These are phyloP conservation scores for Epichloe gansuensis DNA, from an alignment of 2,329 filamentous ascomycete genomes.

Conservation along the genomic window DNA sequence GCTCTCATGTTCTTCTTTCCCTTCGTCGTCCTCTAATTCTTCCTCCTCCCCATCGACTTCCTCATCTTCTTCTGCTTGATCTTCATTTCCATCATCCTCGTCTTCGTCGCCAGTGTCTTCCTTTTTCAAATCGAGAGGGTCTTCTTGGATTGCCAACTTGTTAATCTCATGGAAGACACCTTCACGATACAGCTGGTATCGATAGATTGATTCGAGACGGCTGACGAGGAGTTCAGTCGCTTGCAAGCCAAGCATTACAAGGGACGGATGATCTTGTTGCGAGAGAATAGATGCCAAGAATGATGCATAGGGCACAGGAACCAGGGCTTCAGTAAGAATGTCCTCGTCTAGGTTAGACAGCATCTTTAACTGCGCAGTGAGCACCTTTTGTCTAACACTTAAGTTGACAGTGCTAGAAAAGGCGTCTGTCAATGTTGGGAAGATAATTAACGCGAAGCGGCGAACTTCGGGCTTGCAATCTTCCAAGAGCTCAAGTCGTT, in stretches of 20 bases:
- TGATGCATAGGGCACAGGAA: constrained; percentile 84
- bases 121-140: constrained; percentile 6
- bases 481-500: constrained; percentile 67
- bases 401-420: constrained; percentile 97
- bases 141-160: constrained; percentile 52
- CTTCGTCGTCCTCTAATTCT: not conserved
- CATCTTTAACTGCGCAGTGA: constrained; percentile 96
- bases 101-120: constrained; percentile 9
- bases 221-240: constrained; percentile 79
- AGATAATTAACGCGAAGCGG: constrained; percentile 82
- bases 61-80: constrained; percentile 14
- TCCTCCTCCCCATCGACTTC: constrained; percentile 3
- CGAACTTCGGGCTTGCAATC: constrained; percentile 79
- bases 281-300: constrained; percentile 91
- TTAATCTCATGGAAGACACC: constrained; percentile 87
- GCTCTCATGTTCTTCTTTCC: not conserved
- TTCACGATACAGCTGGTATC: constrained; percentile 93
- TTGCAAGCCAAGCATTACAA: constrained; percentile 79
- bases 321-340: constrained; percentile 75
- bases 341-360: constrained; percentile 80
- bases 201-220: constrained; percentile 75
- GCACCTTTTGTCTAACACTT: constrained; percentile 84
- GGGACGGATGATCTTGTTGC: constrained; percentile 78
- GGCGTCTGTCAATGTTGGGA: constrained; percentile 89
- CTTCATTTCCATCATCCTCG: constrained; percentile 7